Base-by-base conservation (phyloP, 179 eudicot species). In the Drosera spatulata region DNA sequence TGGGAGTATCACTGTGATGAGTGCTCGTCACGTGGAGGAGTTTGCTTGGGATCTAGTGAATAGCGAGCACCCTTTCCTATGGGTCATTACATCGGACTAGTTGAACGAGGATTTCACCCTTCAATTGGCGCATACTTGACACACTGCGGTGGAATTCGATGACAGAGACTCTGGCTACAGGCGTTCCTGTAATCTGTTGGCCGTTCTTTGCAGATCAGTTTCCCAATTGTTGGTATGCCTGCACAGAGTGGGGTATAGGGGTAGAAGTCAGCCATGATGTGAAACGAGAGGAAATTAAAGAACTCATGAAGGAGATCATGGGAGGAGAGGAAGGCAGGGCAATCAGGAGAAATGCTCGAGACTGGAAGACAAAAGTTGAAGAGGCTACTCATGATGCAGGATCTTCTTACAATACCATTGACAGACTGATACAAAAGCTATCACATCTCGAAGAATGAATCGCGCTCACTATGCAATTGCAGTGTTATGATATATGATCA, bases 161-260 rank as follows among this genome's bases (percentile, higher is more conserved):
- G 2, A 6, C 72, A 22, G 85, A 80, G 6, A 74, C 74, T 9
- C 49, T 83, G 2, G 62, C 63, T 22, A 66, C 60, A 2, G 82
- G 83, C 12, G 85, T 83, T 61, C 81, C 85, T 0, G 42, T 80
- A 8, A 51, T 76, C 2, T 73, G 85, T 47, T 80, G 88, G 88
- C 88, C 88, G 0, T 83, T 78, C 46, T 73, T 77, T 10, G 79
- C 85, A 0, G 88, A 83, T 3, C 88, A 83, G 50, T 79, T 71
- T 42, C 77, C 81, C 1, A 83, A 83, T 54, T 69, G 77, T 50
- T 69, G 73, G 56, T 82, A 63, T 49, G 13, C 67, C 6, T 70
- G 60, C 41, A 55, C 22, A 4, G 71, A 75, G 48, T 80, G 80
- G 81, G 76, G 78, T 8, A 71, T 73, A 0, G 84, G 87, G 6